phyloP scores from a whole-genome alignment of 2,329 filamentous ascomycete species.

The Boeremia exigua region DNA sequence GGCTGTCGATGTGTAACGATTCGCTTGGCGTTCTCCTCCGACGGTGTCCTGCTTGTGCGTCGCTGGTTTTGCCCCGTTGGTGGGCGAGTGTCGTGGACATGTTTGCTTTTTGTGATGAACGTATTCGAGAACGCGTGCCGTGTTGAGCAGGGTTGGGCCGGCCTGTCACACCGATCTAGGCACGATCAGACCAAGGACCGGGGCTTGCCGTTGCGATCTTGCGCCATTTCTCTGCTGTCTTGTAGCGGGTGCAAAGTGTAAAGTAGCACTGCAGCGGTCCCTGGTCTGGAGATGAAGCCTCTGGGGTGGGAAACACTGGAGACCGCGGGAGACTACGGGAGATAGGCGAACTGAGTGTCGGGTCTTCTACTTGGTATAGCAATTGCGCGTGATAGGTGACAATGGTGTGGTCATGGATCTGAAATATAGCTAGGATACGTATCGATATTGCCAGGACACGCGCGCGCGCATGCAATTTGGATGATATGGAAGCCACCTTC shows the following conservation, averaged over 20 bases:
- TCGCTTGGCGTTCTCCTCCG: too few species aligned
- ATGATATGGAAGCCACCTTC: background rate
- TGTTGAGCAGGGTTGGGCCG: background rate
- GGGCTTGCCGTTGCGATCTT: background rate
- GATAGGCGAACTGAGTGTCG: too few species aligned
- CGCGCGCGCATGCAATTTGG: conserved; percentile 4
- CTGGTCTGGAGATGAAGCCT: too few species aligned
- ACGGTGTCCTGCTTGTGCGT: background rate
- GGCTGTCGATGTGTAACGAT: too few species aligned
- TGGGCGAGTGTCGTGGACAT: background rate
- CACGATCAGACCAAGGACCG: conserved; percentile 1
- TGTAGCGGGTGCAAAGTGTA: too few species aligned
- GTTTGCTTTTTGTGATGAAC: conserved; percentile 21
- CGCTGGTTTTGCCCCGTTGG: conserved; percentile 3
- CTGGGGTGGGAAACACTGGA: too few species aligned
- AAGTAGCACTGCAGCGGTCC: too few species aligned
- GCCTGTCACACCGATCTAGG: conserved; percentile 11
- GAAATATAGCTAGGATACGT: too few species aligned
- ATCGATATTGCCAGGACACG: background rate
- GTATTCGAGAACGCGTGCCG: background rate
- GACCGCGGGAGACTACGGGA: too few species aligned
- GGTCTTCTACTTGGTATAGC: background rate
- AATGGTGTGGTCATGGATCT: too few species aligned
- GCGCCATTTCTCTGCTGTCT: background rate
- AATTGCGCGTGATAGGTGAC: too few species aligned